Conservation (phyloP, 1,284 basidiomycete genomes). For the Ganoderma resinaceum region DNA sequence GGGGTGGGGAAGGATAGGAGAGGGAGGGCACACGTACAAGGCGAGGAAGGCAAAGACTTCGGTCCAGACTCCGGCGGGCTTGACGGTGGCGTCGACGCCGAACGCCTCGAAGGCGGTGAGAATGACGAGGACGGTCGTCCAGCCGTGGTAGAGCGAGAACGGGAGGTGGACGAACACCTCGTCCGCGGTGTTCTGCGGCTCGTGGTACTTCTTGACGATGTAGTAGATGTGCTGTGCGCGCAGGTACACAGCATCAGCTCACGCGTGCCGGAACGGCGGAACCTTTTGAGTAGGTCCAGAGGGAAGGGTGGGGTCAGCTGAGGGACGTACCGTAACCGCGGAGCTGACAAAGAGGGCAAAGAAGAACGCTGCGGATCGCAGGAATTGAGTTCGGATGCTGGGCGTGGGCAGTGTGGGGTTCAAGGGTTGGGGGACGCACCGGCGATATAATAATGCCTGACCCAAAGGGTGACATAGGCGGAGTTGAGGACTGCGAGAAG, state of each 20-base stretch:
- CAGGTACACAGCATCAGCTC: conserved; percentile 22
- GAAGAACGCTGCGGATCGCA: conserved; percentile 71
- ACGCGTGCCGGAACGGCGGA: conserved; percentile 16
- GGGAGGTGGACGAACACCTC: conserved; percentile 87
- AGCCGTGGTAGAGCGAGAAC: conserved; percentile 94
- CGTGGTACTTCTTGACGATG: conserved; percentile 86
- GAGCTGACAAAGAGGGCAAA: conserved; percentile 87
- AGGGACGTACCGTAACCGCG: conserved; percentile 66
- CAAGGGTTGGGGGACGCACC: conserved; percentile 48
- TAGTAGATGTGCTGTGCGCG: conserved; percentile 83
- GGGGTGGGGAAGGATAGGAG: not conserved
- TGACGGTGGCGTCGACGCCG: conserved; percentile 74
- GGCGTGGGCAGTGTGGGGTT: conserved; percentile 7
- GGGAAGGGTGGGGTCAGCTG: not conserved
- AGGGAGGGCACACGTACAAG: conserved; percentile 54
- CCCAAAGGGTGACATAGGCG: conserved; percentile 87
- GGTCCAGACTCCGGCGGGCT: conserved; percentile 85
- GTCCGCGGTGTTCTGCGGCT: conserved; percentile 67
- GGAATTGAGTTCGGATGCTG: conserved; percentile 10
- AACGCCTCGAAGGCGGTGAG: conserved; percentile 92
- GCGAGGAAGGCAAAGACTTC: conserved; percentile 94
- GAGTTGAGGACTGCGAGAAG: conserved; percentile 85
- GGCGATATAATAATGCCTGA: conserved; percentile 72
- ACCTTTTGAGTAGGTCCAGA: not conserved
- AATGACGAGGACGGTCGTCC: conserved; percentile 92